Evolutionary conservation across 202 grass and related monocot genomes (phyloP).

Genomic region (Hordeum pubiflorum): DNA sequence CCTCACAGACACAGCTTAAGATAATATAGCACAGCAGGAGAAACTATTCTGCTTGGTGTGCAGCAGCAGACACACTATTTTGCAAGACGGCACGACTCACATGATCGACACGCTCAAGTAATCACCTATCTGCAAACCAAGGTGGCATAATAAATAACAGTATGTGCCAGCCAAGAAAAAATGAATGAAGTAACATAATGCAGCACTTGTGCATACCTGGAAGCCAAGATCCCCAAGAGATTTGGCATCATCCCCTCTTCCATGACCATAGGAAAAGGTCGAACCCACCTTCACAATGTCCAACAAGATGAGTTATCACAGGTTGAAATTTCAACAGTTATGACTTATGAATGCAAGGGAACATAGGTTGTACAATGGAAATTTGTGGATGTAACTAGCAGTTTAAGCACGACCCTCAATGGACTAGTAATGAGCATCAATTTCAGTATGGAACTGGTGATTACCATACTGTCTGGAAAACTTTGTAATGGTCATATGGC

Average conservation of each 20-base stretch:
- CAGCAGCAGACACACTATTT: not conserved
- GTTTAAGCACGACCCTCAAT: not conserved
- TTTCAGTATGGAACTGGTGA: not conserved
- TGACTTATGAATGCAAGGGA: not conserved
- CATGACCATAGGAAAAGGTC: constrained; percentile 65
- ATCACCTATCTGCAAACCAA: constrained; percentile 57
- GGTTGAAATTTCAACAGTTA: not conserved
- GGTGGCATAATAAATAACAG: not conserved
- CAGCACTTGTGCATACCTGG: constrained; percentile 44
- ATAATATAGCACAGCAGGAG: not conserved
- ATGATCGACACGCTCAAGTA: constrained; percentile 77
- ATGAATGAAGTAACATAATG: not conserved
- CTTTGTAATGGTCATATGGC: not conserved
- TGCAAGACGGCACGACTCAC: constrained; percentile 5
- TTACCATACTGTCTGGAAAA: not conserved
- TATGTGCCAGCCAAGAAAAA: not conserved
- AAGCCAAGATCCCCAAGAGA: constrained; percentile 78
- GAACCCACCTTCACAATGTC: constrained; percentile 60
- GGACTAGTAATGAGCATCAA: not conserved
- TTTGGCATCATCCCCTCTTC: constrained; percentile 80
- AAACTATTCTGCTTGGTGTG: not conserved
- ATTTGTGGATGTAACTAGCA: not conserved
- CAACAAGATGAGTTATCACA: not conserved
- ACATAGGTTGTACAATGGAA: not conserved
- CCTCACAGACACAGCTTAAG: not conserved